A percentile compares a stretch with the other conserved stretches of the same genome.
Evolutionary conservation across 2,329 filamentous ascomycete species (phyloP).

Genomic region (Verticillium nubilum): DNA sequence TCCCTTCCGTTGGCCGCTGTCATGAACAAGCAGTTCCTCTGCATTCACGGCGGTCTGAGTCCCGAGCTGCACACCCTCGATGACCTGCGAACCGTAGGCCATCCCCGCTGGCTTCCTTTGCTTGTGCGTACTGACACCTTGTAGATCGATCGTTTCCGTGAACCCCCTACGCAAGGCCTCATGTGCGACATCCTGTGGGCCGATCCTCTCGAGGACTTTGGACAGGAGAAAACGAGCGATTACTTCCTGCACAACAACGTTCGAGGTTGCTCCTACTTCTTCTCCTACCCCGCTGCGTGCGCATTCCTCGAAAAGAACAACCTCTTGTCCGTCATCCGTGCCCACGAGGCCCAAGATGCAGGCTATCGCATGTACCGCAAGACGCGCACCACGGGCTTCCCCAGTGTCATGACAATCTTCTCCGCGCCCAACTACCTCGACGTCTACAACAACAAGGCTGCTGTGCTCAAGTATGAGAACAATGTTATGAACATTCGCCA

Average conservation of each 20-base stretch:
- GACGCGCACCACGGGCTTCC: slow-evolving; percentile 95
- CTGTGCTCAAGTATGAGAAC: slow-evolving; percentile 98
- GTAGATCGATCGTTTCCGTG: slow-evolving; percentile 93
- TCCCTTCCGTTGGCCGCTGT: slow-evolving; percentile 86
- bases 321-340: slow-evolving; percentile 90
- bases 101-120: not conserved
- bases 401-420: slow-evolving; percentile 99
- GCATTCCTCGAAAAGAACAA: slow-evolving; percentile 99
- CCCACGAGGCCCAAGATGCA: slow-evolving; percentile 96
- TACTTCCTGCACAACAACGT: slow-evolving; percentile 99
- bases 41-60: slow-evolving; percentile 94
- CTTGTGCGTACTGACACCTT: not conserved
- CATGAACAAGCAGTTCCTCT: slow-evolving; percentile 99
- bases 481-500: slow-evolving; percentile 99
- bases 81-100: slow-evolving; percentile 76
- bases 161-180: slow-evolving; percentile 92
- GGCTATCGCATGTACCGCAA: slow-evolving; percentile 99
- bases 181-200: slow-evolving; percentile 99
- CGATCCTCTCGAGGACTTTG: slow-evolving; percentile 95
- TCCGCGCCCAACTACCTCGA: slow-evolving; percentile 98
- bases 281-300: slow-evolving; percentile 95
- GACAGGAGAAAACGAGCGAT: slow-evolving; percentile 96
- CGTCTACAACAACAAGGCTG: slow-evolving; percentile 99
- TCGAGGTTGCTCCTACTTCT: slow-evolving; percentile 97
- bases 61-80: slow-evolving; percentile 95